These are phyloP conservation scores for Aspergillus ibericus DNA, from an alignment of 2,329 filamentous ascomycete genomes.

Conservation along the genomic window DNA sequence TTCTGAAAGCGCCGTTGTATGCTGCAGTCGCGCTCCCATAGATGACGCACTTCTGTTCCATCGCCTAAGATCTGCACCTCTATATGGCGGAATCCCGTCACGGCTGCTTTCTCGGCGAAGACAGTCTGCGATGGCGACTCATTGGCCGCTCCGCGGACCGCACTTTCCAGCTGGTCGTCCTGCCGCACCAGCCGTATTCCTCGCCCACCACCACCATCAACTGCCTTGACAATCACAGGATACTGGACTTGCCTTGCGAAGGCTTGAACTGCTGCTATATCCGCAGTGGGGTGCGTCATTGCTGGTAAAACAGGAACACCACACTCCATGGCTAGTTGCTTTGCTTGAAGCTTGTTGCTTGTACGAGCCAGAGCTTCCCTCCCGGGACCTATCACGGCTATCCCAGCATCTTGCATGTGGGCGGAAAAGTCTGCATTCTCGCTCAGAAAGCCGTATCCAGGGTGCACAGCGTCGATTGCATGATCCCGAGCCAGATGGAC, in stretches of 20 bases:
- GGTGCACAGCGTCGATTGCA: slow-evolving; percentile 57
- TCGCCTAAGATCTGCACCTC: slow-evolving; percentile 64
- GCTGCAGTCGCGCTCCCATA: slow-evolving; percentile 63
- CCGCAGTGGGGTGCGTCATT: slow-evolving; percentile 46
- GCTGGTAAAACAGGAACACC: slow-evolving; percentile 55
- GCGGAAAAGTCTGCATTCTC: slow-evolving; percentile 54
- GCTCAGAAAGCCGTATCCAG: slow-evolving; percentile 64
- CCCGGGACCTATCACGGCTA: slow-evolving; percentile 56
- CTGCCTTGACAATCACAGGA: slow-evolving; percentile 64
- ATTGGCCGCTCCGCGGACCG: slow-evolving; percentile 53
- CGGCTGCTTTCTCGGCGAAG: slow-evolving; percentile 63
- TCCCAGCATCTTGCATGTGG: slow-evolving; percentile 49
- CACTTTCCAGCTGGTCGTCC: slow-evolving; percentile 46
- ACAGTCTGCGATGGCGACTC: slow-evolving; percentile 60
- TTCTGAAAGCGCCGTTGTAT: slow-evolving; percentile 63
- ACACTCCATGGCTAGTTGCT: slow-evolving; percentile 52
- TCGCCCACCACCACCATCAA: slow-evolving; percentile 62
- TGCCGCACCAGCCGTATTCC: slow-evolving; percentile 57
- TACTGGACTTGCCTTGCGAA: slow-evolving; percentile 62
- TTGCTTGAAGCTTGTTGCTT: slow-evolving; percentile 58
- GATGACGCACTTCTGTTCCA: slow-evolving; percentile 53
- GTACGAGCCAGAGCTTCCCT: slow-evolving; percentile 58
- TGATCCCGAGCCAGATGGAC: slow-evolving; percentile 51
- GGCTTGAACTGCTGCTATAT: slow-evolving; percentile 41
- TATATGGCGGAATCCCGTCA: slow-evolving; percentile 61